A percentile compares a stretch with the other conserved stretches of the same genome.
These are phyloP conservation scores for Xerocomus brunneocitrinus DNA, from an alignment of 768 basidiomycete genomes.

Conservation along the genomic window DNA sequence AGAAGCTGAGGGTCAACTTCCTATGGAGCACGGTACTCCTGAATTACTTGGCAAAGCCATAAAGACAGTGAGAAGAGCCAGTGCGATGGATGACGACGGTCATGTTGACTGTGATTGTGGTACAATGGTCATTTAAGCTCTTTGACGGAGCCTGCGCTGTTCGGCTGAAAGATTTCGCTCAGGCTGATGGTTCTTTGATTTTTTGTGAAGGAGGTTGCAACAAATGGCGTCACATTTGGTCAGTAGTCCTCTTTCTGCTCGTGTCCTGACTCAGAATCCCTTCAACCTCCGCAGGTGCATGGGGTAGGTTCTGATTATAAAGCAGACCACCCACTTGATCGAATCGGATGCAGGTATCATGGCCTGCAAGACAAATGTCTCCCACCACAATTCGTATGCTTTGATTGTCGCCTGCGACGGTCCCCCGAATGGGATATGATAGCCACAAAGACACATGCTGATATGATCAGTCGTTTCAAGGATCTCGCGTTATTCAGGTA, in stretches of 20 bases:
- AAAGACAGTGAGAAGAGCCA: constrained; percentile 10
- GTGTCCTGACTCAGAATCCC: neutral
- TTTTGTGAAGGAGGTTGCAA: constrained; percentile 72
- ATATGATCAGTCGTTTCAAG: constrained; percentile 59
- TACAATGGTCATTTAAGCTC: constrained; percentile 38
- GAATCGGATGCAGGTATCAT: constrained; percentile 49
- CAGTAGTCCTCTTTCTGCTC: constrained; percentile 15
- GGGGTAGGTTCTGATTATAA: constrained; percentile 26
- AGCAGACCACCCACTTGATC: neutral
- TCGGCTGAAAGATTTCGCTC: neutral
- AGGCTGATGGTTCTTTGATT: constrained; percentile 55
- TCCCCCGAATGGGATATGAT: constrained; percentile 71
- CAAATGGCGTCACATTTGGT: constrained; percentile 78
- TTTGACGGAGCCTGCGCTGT: neutral
- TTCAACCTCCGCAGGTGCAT: constrained; percentile 31
- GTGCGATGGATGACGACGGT: constrained; percentile 29
- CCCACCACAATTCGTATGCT: constrained; percentile 61
- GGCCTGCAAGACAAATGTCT: constrained; percentile 52
- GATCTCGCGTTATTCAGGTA: constrained; percentile 72
- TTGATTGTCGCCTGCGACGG: constrained; percentile 67
- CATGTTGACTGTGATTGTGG: constrained; percentile 68
- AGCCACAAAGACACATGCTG: constrained; percentile 47
- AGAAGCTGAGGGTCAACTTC: constrained; percentile 35
- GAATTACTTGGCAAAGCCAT: neutral
- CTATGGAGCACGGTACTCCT: constrained; percentile 6